A percentile compares a stretch with the other conserved stretches of the same genome.
Conservation (phyloP, 2,329 filamentous ascomycete species). For the Xylariomycetidae sp. region DNA sequence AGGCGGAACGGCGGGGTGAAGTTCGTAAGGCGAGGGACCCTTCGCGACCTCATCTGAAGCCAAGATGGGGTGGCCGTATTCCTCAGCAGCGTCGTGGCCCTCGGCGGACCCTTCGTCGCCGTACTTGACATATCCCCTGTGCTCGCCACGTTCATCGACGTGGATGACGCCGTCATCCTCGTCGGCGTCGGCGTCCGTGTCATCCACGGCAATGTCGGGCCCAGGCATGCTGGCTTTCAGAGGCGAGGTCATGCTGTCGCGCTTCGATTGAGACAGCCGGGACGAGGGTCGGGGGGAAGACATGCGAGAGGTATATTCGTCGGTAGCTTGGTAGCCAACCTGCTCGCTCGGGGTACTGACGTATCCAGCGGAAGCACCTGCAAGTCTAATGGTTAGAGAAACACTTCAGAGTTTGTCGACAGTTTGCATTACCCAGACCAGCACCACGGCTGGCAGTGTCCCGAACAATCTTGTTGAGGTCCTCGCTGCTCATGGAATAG, state of each 20-base stretch:
- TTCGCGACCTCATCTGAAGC: constrained; percentile 83
- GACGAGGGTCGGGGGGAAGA: constrained; percentile 58
- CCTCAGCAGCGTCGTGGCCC: constrained; percentile 49
- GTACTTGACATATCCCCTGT: constrained; percentile 37
- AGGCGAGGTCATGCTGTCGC: constrained; percentile 27
- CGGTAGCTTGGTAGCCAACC: constrained; percentile 79
- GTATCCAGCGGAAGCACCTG: constrained; percentile 61
- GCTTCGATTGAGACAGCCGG: constrained; percentile 33
- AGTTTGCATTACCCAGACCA: constrained; percentile 41
- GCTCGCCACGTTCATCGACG: constrained; percentile 59
- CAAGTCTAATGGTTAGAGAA: constrained; percentile 24
- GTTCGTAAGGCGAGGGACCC: constrained; percentile 58
- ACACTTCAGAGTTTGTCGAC: constrained; percentile 23
- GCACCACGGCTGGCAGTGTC: constrained; percentile 54
- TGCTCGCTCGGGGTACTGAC: constrained; percentile 82
- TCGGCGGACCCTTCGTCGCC: constrained; percentile 42
- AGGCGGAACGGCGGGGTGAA: constrained; percentile 79
- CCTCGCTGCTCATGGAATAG: constrained; percentile 82
- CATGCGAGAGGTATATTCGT: constrained; percentile 75
- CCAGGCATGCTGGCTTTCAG: constrained; percentile 18
- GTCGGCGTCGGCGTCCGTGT: constrained; percentile 20
- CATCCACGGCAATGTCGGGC: constrained; percentile 16
- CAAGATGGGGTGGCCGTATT: constrained; percentile 72
- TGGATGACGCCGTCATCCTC: constrained; percentile 64
- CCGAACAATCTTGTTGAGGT: constrained; percentile 84